These are phyloP conservation scores for Rossbeevera mucosa DNA, from an alignment of 768 basidiomycete species.

Conservation along the genomic window DNA sequence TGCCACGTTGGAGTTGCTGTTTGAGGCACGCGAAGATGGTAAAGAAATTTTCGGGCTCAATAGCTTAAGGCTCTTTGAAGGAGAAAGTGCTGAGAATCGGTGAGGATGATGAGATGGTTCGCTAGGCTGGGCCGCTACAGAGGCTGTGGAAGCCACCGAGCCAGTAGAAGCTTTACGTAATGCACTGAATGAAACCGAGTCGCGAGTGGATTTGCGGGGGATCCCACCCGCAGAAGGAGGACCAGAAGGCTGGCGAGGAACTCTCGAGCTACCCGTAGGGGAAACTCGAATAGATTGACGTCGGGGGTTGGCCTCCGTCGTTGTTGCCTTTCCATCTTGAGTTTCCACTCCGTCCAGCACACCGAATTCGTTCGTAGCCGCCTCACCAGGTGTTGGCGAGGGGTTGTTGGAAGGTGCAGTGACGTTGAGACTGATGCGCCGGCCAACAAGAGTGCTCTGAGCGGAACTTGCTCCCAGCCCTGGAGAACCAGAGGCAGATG, in stretches of 20 bases:
- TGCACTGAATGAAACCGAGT: slow-evolving; percentile 73
- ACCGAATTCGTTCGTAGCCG: slow-evolving; percentile 71
- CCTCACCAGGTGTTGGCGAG: slow-evolving; percentile 50
- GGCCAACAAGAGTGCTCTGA: slow-evolving; percentile 42
- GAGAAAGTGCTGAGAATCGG: slow-evolving; percentile 79
- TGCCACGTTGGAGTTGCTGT: slow-evolving; percentile 32
- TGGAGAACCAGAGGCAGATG: slow-evolving; percentile 71
- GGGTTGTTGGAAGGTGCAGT: slow-evolving; percentile 56
- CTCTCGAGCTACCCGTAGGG: slow-evolving; percentile 56
- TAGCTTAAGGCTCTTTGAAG: slow-evolving; percentile 78
- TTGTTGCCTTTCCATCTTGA: slow-evolving; percentile 37
- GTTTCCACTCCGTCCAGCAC: slow-evolving; percentile 63
- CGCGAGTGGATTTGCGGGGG: slow-evolving; percentile 66
- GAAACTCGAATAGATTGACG: slow-evolving; percentile 63
- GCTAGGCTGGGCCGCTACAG: slow-evolving; percentile 43
- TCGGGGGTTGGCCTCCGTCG: slow-evolving; percentile 35
- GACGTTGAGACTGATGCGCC: slow-evolving; percentile 63
- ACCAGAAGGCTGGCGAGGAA: slow-evolving; percentile 59
- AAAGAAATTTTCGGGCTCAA: slow-evolving; percentile 74
- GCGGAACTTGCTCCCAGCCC: slow-evolving; percentile 59
- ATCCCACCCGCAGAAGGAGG: slow-evolving; percentile 43
- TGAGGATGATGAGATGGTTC: slow-evolving; percentile 44
- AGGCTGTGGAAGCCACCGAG: slow-evolving; percentile 66
- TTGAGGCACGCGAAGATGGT: slow-evolving; percentile 52
- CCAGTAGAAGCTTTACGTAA: slow-evolving; percentile 80